Evolutionary conservation across 257 asterid species (phyloP), one percentile per base, ranked within the genome.

Genomic region (Linderniella brevidens): DNA sequence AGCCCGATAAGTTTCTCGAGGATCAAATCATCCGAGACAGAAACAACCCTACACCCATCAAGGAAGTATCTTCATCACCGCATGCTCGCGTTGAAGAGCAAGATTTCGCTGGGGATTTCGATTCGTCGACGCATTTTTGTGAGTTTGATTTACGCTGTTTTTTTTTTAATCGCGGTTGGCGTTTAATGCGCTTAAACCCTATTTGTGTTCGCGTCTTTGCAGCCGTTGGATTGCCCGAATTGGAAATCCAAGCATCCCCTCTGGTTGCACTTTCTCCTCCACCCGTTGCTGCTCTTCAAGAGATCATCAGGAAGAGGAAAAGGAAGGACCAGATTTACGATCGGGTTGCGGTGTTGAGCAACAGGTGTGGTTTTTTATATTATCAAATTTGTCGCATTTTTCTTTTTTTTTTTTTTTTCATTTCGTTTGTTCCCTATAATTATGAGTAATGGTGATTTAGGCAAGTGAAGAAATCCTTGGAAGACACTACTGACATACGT

Each of bases 1-100:
- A 61, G 7, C 94, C 88, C 8, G 96, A 90, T 50, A 43, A 17
- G 32, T 29, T 52, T 41, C 60, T 90, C 18, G 93, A 54, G 54
- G 73, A 76, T 48, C 87, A 68, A 71, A 67, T 84, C 35, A 68
- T 14, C 47, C 57, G 53, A 60, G 88, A 81, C 7, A 66, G 54
- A 39, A 67, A 66, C 52, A 55, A 13, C 3, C 54, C 82, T 37
- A 77, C 86, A 5, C 46, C 36, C 11, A 57, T 19, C 0, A 61
- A 62, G 60, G 92, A 64, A 57, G 61, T 13, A 17, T 43, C 65
- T 35, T 35, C 64, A 42, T 65, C 72, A n/a, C 53, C 77, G 49
- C 71, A 44, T 18, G 58, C 38, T 38, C 73, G 56, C 9, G 77
- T 52, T 48, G 83, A 65, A 49, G 66, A 19, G 25, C 66, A 25